These are phyloP conservation scores for Globisporangium takayamanum DNA, from an alignment of 352 stramenopile species.

Conservation along the genomic window DNA sequence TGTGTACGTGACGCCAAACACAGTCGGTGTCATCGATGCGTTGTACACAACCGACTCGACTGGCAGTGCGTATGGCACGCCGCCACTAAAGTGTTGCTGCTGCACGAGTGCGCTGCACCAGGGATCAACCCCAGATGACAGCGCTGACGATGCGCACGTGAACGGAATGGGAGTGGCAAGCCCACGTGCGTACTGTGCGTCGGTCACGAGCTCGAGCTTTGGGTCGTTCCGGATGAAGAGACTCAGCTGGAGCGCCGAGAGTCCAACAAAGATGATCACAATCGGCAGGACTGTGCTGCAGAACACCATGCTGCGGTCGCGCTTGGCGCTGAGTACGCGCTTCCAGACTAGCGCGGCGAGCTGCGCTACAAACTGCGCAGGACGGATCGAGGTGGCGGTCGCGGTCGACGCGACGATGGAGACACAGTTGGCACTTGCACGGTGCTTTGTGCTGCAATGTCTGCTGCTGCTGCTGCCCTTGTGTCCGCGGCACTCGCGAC, in stretches of 20 bases:
- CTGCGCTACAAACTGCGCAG: conserved; percentile 30
- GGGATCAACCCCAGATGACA: conserved; percentile 1
- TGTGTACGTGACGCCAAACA: conserved; percentile 52
- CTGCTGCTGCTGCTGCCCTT: background rate
- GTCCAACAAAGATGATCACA: conserved; percentile 53
- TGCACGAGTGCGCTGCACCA: conserved; percentile 21
- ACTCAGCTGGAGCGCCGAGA: conserved; percentile 53
- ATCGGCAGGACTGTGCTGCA: conserved; percentile 71
- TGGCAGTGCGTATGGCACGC: conserved; percentile 21
- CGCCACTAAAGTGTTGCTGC: conserved; percentile 19
- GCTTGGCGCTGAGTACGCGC: conserved; percentile 37
- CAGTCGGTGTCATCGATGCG: conserved; percentile 20
- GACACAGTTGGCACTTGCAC: background rate
- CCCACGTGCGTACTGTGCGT: conserved; percentile 26
- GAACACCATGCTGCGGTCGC: conserved; percentile 63
- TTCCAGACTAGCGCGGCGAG: conserved; percentile 57
- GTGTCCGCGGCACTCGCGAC: background rate
- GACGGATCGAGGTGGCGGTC: background rate
- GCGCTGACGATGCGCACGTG: conserved; percentile 21
- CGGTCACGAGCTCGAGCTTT: conserved; percentile 27
- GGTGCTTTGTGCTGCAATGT: background rate
- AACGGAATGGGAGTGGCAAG: conserved; percentile 37
- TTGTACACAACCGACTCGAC: conserved; percentile 34
- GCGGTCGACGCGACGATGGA: background rate
- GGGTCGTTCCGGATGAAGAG: conserved; percentile 45